Conservation (phyloP, 2,329 filamentous ascomycete genomes). For the Phoma sp. region DNA sequence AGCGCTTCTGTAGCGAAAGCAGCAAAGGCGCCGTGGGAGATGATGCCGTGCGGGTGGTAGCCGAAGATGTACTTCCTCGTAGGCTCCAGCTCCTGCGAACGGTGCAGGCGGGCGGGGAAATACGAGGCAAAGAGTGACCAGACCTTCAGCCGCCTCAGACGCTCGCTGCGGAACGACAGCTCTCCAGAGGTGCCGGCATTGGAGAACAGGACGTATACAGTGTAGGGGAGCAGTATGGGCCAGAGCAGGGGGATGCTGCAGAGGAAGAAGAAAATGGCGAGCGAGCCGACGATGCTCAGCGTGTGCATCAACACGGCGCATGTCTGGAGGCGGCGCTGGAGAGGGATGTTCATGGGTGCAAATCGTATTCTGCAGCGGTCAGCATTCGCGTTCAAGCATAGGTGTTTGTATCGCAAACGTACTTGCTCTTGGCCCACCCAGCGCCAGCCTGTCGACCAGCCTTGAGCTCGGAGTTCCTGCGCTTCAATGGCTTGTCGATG, state of each 20-base stretch:
- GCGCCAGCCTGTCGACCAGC: slow-evolving; percentile 61
- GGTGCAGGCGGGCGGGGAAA: slow-evolving; percentile 87
- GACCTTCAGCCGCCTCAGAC: slow-evolving; percentile 73
- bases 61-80: slow-evolving; percentile 95
- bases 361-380: slow-evolving; percentile 71
- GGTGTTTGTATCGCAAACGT: slow-evolving; percentile 16
- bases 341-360: slow-evolving; percentile 77
- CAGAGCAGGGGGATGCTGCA: slow-evolving; percentile 92
- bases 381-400: slow-evolving; percentile 6
- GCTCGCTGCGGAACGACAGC: slow-evolving; percentile 75
- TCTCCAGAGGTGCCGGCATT: slow-evolving; percentile 77
- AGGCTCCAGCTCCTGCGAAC: slow-evolving; percentile 77
- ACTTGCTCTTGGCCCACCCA: slow-evolving; percentile 60
- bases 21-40: slow-evolving; percentile 92
- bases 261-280: slow-evolving; percentile 86
- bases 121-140: slow-evolving; percentile 94
- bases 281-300: slow-evolving; percentile 55
- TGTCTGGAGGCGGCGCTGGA: slow-evolving; percentile 59
- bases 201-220: slow-evolving; percentile 83
- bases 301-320: slow-evolving; percentile 58
- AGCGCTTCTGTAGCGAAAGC: slow-evolving; percentile 91
- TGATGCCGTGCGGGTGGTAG: slow-evolving; percentile 97
- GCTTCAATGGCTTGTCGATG: slow-evolving; percentile 39
- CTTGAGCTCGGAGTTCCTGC: slow-evolving; percentile 53
- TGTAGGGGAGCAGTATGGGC: slow-evolving; percentile 78